phyloP scores from a whole-genome alignment of 192 early-diverging fungal genomes.

The Linnemannia elongata region DNA sequence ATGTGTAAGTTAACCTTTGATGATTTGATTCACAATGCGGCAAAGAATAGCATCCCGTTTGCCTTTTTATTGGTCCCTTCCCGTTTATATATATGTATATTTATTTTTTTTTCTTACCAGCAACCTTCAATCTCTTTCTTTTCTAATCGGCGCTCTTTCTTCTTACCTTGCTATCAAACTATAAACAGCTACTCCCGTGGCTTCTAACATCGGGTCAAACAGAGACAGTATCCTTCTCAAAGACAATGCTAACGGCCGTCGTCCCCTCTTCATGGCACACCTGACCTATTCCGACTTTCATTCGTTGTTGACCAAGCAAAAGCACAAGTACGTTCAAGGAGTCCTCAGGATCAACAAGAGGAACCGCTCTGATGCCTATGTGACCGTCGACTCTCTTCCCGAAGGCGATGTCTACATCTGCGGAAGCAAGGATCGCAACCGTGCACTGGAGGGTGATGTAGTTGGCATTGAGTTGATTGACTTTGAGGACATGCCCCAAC shows the following conservation, averaged over 20 bases:
- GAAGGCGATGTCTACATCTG: slow-evolving; percentile 85
- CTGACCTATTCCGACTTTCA: slow-evolving; percentile 68
- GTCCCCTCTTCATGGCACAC: slow-evolving; percentile 71
- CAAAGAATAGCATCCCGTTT: background rate
- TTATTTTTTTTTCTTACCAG: background rate
- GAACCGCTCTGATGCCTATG: slow-evolving; percentile 90
- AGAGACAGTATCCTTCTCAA: slow-evolving; percentile 64
- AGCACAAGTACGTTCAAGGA: slow-evolving; percentile 76
- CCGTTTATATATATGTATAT: background rate
- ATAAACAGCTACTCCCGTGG: slow-evolving; percentile 45
- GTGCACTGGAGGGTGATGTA: slow-evolving; percentile 87
- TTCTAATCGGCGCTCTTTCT: background rate
- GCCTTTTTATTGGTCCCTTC: background rate
- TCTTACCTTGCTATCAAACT: background rate
- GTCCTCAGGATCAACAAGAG: slow-evolving; percentile 88
- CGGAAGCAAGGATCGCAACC: slow-evolving; percentile 80
- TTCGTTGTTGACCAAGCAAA: slow-evolving; percentile 61
- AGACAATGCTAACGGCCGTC: slow-evolving; percentile 68
- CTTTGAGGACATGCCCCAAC: slow-evolving; percentile 74
- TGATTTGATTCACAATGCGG: background rate
- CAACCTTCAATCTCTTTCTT: background rate
- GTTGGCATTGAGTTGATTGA: slow-evolving; percentile 82
- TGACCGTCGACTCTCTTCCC: slow-evolving; percentile 77
- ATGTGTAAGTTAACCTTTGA: slow-evolving; percentile 27
- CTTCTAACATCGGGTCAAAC: slow-evolving; percentile 59